Evolutionary conservation across 2,329 filamentous ascomycete species (phyloP), one percentile per base, ranked within the genome.

Genomic region (Escovopsis weberi): DNA sequence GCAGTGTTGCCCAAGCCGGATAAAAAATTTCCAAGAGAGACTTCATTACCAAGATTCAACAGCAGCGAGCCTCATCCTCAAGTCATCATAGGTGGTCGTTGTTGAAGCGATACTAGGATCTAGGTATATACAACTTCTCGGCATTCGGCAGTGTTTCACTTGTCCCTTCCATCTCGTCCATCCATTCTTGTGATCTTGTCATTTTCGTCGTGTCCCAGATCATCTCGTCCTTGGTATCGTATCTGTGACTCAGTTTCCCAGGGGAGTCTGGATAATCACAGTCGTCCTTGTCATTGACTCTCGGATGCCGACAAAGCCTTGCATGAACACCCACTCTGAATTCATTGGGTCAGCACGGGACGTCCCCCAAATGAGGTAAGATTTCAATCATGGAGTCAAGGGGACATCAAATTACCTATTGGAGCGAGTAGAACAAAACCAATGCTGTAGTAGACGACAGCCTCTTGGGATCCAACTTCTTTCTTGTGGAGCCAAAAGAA

Each of bases 401-500:
- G 36, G 23, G 18, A 35, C 26, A 36, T 43, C 28, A 19, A 4
- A 59, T 63, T 55, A 74, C 70, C 60, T 43, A 63, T 57, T 4
- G 65, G 62, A 9, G 67, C 58, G 43, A 69, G 48, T 2, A 59
- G 48, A 18, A 72, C 53, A 45, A 74, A 74, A 6, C 59, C 63
- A 37, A 63, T 55, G 42, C 60, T 63, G 46, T 67, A 67, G 6
- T 62, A 60, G 34, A 63, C 56, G 18, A 71, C 63, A 12, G 66
- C 64, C 48, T 65, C 63, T 34, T 62, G 56, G 26, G 61, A 62
- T 38, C 64, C 64, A 47, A 69, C 62, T 42, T 63, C 53, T 6
- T 59, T 52, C 41, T 63, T 59, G 48, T 74, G 66, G 41, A 74
- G 58, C 64, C 70, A 74, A 55, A 70, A 73, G 48, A 71, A 70